Evolutionary conservation across 1,284 basidiomycete species (phyloP).

Genomic region (Sporisorium graminicola): DNA sequence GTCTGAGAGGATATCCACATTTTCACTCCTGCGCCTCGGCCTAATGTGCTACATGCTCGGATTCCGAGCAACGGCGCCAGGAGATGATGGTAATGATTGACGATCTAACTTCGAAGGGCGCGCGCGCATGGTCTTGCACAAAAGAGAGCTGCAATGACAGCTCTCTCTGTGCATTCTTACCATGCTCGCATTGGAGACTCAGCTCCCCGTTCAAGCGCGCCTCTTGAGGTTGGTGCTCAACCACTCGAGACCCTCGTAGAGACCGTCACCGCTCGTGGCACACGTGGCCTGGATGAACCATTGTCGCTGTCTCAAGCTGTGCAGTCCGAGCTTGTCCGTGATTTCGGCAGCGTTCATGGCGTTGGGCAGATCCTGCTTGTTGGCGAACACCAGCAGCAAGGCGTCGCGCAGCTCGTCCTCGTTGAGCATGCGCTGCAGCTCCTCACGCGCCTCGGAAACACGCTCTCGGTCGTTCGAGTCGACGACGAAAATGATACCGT

Average conservation of each 20-base stretch:
- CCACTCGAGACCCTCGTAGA: slow-evolving; percentile 86
- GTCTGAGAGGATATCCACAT: slow-evolving; percentile 43
- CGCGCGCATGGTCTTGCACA: slow-evolving; percentile 9
- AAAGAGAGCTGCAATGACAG: not conserved
- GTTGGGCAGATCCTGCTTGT: slow-evolving; percentile 99
- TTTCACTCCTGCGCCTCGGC: slow-evolving; percentile 41
- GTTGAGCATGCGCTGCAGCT: slow-evolving; percentile 99
- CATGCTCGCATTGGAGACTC: slow-evolving; percentile 11
- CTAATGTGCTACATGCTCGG: slow-evolving; percentile 12
- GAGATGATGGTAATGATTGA: slow-evolving; percentile 22
- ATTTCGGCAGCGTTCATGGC: slow-evolving; percentile 99
- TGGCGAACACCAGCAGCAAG: slow-evolving; percentile 97
- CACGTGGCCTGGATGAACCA: slow-evolving; percentile 98
- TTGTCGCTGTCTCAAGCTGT: slow-evolving; percentile 89
- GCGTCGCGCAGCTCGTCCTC: slow-evolving; percentile 99
- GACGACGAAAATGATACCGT: slow-evolving; percentile 99
- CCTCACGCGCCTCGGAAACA: slow-evolving; percentile 98
- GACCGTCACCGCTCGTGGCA: slow-evolving; percentile 97
- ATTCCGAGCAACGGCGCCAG: slow-evolving; percentile 35
- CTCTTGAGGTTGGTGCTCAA: slow-evolving; percentile 89
- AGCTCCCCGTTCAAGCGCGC: slow-evolving; percentile 75
- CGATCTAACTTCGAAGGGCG: slow-evolving; percentile 31
- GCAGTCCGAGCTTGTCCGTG: slow-evolving; percentile 98
- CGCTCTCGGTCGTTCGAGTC: slow-evolving; percentile 99
- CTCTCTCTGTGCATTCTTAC: not conserved